Percentiles rank a stretch among this genome's conserved stretches.
Evolutionary conservation across 164 flowering plant species (phyloP).

Genomic region (Kingdonia uniflora): DNA sequence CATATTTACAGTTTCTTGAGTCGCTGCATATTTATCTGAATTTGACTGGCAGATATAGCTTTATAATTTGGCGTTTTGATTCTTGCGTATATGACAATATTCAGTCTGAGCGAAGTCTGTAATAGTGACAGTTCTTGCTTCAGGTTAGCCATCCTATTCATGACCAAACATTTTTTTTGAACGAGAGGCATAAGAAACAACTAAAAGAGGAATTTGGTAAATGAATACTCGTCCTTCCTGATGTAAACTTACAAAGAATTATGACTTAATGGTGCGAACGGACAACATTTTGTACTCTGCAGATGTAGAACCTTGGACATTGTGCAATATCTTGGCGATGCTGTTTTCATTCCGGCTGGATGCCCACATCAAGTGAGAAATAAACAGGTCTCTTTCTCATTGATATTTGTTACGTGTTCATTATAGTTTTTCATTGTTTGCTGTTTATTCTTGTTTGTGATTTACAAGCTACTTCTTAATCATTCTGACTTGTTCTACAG

Average conservation of each 20-base stretch:
- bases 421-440: background rate
- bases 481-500: constrained; percentile 12
- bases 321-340: constrained; percentile 75
- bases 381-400: constrained; percentile 34
- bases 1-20: too few relatives aligned
- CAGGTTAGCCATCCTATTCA: constrained; percentile 82
- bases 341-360: constrained; percentile 80
- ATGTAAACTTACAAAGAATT: background rate
- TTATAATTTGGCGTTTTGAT: too few relatives aligned
- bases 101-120: too few relatives aligned
- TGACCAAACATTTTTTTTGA: constrained; percentile 65
- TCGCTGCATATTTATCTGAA: too few relatives aligned
- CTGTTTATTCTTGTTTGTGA: background rate
- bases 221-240: constrained; percentile 8
- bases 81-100: too few relatives aligned
- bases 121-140: too few relatives aligned
- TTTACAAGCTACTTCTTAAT: too few relatives aligned
- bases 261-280: background rate
- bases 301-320: constrained; percentile 86
- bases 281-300: constrained; percentile 3
- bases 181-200: constrained; percentile 52
- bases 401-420: background rate
- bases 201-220: constrained; percentile 70
- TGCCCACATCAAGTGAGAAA: constrained; percentile 92
- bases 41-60: too few relatives aligned